phyloP scores from a whole-genome alignment of 257 asterid species.

The Solanum peruvianum region DNA sequence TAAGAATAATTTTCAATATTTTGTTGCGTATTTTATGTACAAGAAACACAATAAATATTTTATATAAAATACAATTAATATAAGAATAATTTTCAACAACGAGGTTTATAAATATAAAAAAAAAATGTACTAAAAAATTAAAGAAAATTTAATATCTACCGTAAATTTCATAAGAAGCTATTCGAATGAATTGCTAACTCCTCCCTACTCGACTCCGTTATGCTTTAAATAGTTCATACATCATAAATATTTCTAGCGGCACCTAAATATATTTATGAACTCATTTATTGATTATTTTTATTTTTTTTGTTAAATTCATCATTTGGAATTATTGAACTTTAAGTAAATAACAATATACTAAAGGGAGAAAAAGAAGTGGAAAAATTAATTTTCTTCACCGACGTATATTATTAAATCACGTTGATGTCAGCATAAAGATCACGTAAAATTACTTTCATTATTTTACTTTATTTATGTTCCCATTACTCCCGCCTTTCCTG shows the following conservation, averaged over 20 bases:
- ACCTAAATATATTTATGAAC: not conserved
- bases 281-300: not conserved
- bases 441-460: not conserved
- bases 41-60: not conserved
- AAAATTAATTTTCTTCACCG: not conserved
- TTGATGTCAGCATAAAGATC: not conserved
- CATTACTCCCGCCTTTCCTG: not conserved
- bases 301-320: no score
- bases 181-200: no score
- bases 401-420: not conserved
- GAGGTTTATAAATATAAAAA: no score
- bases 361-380: not conserved
- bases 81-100: not conserved
- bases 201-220: not conserved
- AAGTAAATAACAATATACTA: not conserved
- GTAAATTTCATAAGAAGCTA: rapidly evolving
- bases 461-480: not conserved
- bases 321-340: not conserved
- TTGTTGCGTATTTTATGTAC: not conserved
- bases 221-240: not conserved
- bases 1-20: no score
- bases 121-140: no score
- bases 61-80: not conserved
- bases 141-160: no score
- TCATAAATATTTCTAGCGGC: not conserved